Conservation (phyloP, 352 stramenopile species). For the Phytophthora citrophthora region DNA sequence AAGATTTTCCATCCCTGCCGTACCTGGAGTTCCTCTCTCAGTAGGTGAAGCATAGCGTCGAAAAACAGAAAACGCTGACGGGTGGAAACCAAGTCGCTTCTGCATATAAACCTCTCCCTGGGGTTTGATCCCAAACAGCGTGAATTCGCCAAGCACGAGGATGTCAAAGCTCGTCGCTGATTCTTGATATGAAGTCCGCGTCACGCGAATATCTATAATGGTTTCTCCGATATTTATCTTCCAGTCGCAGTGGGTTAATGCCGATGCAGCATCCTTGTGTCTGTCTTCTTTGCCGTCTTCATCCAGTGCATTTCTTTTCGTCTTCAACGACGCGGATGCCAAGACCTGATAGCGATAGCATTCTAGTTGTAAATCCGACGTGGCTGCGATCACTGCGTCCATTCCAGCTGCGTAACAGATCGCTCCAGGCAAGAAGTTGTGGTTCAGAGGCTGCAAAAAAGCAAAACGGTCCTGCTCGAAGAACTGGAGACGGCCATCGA, state of each 20-base stretch:
- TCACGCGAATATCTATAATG: slow-evolving; percentile 67
- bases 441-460: slow-evolving; percentile 86
- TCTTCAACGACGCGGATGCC: slow-evolving; percentile 74
- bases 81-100: slow-evolving; percentile 79
- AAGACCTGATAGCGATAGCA: slow-evolving; percentile 91
- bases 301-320: slow-evolving; percentile 52
- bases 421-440: slow-evolving; percentile 80
- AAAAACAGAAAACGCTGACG: slow-evolving; percentile 69
- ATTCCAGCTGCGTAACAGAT: slow-evolving; percentile 83
- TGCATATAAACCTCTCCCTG: slow-evolving; percentile 82
- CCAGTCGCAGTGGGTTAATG: slow-evolving; percentile 65
- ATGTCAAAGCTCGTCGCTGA: slow-evolving; percentile 76
- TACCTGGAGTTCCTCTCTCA: slow-evolving; percentile 15
- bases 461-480: slow-evolving; percentile 92
- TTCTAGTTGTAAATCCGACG: slow-evolving; percentile 84
- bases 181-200: slow-evolving; percentile 54
- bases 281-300: slow-evolving; percentile 46
- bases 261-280: slow-evolving; percentile 22
- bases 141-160: slow-evolving; percentile 81
- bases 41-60: slow-evolving; percentile 27
- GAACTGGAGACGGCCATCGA: slow-evolving; percentile 92
- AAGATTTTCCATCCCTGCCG: slow-evolving; percentile 65
- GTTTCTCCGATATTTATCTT: slow-evolving; percentile 71
- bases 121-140: slow-evolving; percentile 79
- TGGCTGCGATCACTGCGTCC: slow-evolving; percentile 84